Base-by-base conservation (phyloP, 768 basidiomycete genomes). In the Pholiota molesta region DNA sequence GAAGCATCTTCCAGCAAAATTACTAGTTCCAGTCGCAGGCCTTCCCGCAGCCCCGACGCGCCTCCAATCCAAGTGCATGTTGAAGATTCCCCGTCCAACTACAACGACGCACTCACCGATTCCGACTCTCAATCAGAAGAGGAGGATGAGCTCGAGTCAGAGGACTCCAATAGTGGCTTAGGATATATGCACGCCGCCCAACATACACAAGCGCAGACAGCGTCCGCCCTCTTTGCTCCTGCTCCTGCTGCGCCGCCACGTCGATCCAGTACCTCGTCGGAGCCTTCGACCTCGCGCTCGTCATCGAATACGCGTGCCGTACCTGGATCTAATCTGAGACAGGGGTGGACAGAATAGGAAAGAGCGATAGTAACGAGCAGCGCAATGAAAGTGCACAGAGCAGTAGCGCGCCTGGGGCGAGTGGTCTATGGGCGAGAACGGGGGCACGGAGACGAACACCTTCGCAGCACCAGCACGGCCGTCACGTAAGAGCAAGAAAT, bases 401-500 rank as follows among this genome's bases (percentile, higher is more conserved):
- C 35, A 37, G 35, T 37, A 11, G 6, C 11, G 35, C 35, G 35
- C 35, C 35, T 37, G 35, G 14, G 1, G 11, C 11, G 7, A 37
- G 14, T 13, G 35, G 10, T 37, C 35, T 13, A 2, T 37, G 35
- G 35, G 14, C 2, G 14, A 13, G 14, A 9, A 11, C 10, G 35
- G 9, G 11, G 35, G 35, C 10, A 37, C 10, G 11, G 35, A 37
- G 35, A 37, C 35, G 13, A 49, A 49, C 11, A 49, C 23, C 21
- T 67, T 67, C 49, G 61, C 66, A 14, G 65, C 63, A 13, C 63
- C 65, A 23, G 61, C 57, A 11, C 59, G 67, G 29, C 67, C 66
- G 10, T 66, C 67, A 23, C 54, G 65, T 44, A 70, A 66, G 61
- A 29, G 62, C 39, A 70, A 70, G 54, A 44, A 63, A 42, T 66